A percentile compares a stretch with the other conserved stretches of the same genome.
Conservation (phyloP, 2,329 filamentous ascomycete genomes). For the Epicoccum sorghinum region DNA sequence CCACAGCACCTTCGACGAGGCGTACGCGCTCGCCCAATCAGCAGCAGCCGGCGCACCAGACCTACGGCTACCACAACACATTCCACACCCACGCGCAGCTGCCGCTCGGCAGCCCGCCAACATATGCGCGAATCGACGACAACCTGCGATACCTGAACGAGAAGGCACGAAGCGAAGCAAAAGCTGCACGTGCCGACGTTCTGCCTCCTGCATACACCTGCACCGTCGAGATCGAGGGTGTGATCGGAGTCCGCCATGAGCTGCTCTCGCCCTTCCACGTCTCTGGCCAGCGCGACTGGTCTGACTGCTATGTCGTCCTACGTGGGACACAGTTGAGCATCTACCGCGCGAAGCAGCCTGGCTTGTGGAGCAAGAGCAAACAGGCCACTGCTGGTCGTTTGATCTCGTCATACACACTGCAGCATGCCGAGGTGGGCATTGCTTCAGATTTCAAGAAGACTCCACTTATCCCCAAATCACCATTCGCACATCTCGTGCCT, state of each 20-base stretch:
- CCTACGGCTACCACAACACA: constrained; percentile 52
- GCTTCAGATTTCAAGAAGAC: constrained; percentile 73
- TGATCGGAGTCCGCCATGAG: constrained; percentile 66
- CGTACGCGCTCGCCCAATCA: constrained; percentile 28
- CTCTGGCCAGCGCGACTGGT: constrained; percentile 68
- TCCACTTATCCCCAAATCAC: constrained; percentile 50
- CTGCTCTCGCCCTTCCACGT: constrained; percentile 68
- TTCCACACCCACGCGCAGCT: constrained; percentile 48
- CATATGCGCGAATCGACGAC: constrained; percentile 39
- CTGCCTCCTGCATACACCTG: constrained; percentile 46
- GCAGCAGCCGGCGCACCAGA: constrained; percentile 30
- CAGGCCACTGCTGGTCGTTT: constrained; percentile 62
- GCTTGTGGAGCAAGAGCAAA: constrained; percentile 54
- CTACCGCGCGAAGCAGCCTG: constrained; percentile 65
- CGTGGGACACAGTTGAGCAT: constrained; percentile 72
- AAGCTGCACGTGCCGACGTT: constrained; percentile 20
- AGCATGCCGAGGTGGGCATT: constrained; percentile 77
- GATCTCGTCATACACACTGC: constrained; percentile 71
- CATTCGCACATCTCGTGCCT: constrained; percentile 55
- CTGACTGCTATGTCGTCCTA: constrained; percentile 66
- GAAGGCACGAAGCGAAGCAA: constrained; percentile 28
- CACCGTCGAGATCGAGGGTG: constrained; percentile 40
- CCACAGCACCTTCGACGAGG: constrained; percentile 11
- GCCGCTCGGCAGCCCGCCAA: constrained; percentile 36
- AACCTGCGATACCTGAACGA: constrained; percentile 30